Evolutionary conservation across 805 yeast genomes (phyloP).

Genomic region (Candida orba): DNA sequence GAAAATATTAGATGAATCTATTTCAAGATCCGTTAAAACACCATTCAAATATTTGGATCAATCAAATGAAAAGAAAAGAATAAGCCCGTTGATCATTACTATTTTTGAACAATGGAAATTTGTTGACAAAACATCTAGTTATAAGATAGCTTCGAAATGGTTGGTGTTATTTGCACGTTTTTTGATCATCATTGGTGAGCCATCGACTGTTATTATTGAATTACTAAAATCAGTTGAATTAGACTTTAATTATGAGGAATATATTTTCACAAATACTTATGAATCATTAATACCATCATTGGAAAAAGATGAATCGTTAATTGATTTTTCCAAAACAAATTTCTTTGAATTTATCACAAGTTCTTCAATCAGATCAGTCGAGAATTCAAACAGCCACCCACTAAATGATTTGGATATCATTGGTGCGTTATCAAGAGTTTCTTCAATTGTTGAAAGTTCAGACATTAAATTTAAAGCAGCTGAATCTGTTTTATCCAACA

Average conservation of each 20-base stretch:
- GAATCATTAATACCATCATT: constrained; percentile 11
- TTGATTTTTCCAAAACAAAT: constrained; percentile 17
- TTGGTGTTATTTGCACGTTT: constrained; percentile 39
- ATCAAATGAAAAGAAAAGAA: constrained; percentile 26
- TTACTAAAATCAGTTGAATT: constrained; percentile 11
- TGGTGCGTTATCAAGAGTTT: constrained; percentile 35
- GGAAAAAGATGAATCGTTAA: constrained; percentile 11
- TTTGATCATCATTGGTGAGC: constrained; percentile 54
- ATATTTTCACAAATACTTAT: constrained; percentile 12
- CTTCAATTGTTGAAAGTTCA: constrained; percentile 24
- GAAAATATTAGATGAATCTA: constrained; percentile 66
- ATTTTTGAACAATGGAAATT: constrained; percentile 66
- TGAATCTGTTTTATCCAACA: constrained; percentile 26
- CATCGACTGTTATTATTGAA: constrained; percentile 18
- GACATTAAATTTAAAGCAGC: constrained; percentile 16
- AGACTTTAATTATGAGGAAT: constrained; percentile 17
- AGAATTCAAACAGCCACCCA: constrained; percentile 30
- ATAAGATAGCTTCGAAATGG: constrained; percentile 37
- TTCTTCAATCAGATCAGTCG: constrained; percentile 24
- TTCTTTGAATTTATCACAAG: constrained; percentile 31
- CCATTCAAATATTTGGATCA: constrained; percentile 83
- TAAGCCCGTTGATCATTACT: constrained; percentile 53
- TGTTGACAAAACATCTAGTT: constrained; percentile 28
- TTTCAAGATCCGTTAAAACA: constrained; percentile 59
- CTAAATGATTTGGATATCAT: constrained; percentile 41